Conservation (phyloP, 306 rosid species). For the Pueraria montana region DNA sequence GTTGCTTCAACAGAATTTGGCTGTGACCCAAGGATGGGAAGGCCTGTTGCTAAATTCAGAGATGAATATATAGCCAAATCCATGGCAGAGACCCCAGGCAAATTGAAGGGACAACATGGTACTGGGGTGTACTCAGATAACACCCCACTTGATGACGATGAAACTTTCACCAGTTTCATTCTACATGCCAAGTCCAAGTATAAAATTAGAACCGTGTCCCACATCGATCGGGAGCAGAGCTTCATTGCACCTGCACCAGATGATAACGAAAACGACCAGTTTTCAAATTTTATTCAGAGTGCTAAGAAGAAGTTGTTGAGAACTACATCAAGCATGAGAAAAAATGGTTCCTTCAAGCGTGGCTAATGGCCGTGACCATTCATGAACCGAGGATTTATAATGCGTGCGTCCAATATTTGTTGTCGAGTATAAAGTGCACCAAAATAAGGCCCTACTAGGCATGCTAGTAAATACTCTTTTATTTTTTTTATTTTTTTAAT, state of each 20-base stretch:
- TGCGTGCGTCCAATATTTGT: neutral
- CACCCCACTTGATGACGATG: slow-evolving; percentile 42
- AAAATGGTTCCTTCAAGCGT: slow-evolving; percentile 41
- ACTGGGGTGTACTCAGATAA: neutral
- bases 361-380: neutral
- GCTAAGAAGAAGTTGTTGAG: slow-evolving; percentile 55
- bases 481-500: neutral
- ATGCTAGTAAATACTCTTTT: no score
- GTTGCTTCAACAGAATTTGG: neutral
- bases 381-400: neutral
- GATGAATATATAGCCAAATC: neutral
- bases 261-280: slow-evolving; percentile 47
- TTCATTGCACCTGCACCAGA: neutral
- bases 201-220: slow-evolving; percentile 47
- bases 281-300: slow-evolving; percentile 58
- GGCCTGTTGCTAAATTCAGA: neutral
- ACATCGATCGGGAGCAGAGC: slow-evolving; percentile 28
- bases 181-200: slow-evolving; percentile 20
- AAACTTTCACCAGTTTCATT: slow-evolving; percentile 55
- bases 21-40: neutral
- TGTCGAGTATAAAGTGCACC: neutral
- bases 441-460: slow-evolving; percentile 23
- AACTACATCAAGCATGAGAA: slow-evolving; percentile 50
- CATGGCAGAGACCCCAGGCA: no score
- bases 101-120: slow-evolving; percentile 8